phyloP scores from a whole-genome alignment of 208 protist genomes.

The Trypanosoma scelopori region DNA sequence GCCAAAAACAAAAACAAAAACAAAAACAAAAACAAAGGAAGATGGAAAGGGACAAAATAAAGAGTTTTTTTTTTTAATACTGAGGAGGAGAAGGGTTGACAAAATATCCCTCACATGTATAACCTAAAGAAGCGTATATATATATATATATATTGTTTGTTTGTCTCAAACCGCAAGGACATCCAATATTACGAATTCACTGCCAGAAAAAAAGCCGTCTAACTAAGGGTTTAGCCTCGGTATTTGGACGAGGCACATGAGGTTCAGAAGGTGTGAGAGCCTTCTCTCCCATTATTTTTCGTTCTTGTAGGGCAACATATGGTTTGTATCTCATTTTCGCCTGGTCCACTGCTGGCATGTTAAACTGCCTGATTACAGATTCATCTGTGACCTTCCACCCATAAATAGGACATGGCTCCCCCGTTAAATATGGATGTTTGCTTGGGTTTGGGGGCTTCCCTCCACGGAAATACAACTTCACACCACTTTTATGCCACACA shows the following conservation, averaged over 20 bases:
- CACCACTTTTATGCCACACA: constrained; percentile 89
- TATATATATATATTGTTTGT: constrained; percentile 3
- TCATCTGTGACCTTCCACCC: constrained; percentile 87
- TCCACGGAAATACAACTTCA: constrained; percentile 86
- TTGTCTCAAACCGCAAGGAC: neutral
- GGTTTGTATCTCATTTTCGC: constrained; percentile 81
- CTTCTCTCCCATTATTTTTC: constrained; percentile 66
- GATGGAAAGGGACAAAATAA: neutral
- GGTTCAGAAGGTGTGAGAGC: constrained; percentile 1
- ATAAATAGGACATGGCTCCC: constrained; percentile 89
- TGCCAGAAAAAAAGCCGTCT: constrained; percentile 91
- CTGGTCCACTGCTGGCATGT: constrained; percentile 66
- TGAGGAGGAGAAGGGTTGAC: too few relatives aligned
- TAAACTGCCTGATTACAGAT: constrained; percentile 79
- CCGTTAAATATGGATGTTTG: constrained; percentile 86
- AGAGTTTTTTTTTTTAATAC: too few relatives aligned
- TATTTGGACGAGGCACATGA: constrained; percentile 4
- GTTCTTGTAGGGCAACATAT: constrained; percentile 86
- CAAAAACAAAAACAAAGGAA: constrained; percentile 6
- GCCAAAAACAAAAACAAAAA: constrained; percentile 7
- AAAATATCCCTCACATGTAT: too few relatives aligned
- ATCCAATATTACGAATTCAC: constrained; percentile 32
- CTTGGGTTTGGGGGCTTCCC: constrained; percentile 90
- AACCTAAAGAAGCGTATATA: too few relatives aligned
- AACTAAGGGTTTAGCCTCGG: constrained; percentile 73